Percentiles rank a stretch among this genome's conserved stretches.
These are phyloP conservation scores for Melampsora larici-populina DNA, from an alignment of 1,284 basidiomycete species.

Conservation along the genomic window DNA sequence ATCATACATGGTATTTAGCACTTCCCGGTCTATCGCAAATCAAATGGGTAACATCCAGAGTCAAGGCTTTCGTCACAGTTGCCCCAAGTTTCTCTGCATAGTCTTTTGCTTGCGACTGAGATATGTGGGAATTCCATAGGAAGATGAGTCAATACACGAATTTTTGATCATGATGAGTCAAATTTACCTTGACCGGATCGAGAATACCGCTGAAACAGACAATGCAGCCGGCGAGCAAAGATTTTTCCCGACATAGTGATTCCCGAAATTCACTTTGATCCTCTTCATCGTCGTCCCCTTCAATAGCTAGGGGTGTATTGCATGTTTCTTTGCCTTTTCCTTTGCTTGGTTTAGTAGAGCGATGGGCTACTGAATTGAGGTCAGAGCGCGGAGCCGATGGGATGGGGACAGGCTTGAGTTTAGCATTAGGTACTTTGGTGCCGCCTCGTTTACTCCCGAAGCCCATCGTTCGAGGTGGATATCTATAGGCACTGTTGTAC, in stretches of 20 bases:
- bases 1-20: constrained; percentile 36
- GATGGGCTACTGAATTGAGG: background rate
- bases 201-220: constrained; percentile 35
- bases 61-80: constrained; percentile 27
- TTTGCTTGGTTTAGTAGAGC: constrained; percentile 12
- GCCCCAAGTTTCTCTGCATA: constrained; percentile 40
- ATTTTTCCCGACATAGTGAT: constrained; percentile 28
- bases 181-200: constrained; percentile 29
- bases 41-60: constrained; percentile 35
- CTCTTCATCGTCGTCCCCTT: constrained; percentile 31
- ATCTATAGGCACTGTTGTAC: background rate
- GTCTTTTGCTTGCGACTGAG: constrained; percentile 23
- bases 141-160: background rate
- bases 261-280: constrained; percentile 26
- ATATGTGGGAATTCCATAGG: background rate
- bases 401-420: constrained; percentile 31
- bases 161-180: background rate
- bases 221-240: constrained; percentile 28
- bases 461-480: background rate
- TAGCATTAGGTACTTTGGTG: constrained; percentile 29
- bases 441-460: constrained; percentile 41
- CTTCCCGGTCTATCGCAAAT: constrained; percentile 42
- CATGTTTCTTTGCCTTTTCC: background rate
- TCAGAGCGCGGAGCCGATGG: background rate
- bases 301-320: background rate